phyloP scores from a whole-genome alignment of 2,329 filamentous ascomycete genomes.

The Penicillium glabrum region DNA sequence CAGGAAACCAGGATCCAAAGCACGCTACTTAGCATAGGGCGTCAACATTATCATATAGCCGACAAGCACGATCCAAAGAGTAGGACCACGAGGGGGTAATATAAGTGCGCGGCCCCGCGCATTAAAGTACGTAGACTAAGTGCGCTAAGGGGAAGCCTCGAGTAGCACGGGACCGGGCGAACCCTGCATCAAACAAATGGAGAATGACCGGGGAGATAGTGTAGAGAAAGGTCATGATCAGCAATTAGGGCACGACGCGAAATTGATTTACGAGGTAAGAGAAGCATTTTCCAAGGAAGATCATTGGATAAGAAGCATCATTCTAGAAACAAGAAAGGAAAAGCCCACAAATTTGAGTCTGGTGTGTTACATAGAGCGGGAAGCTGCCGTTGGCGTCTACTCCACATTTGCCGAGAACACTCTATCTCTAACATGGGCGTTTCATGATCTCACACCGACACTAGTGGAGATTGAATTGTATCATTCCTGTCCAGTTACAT shows the following conservation, averaged over 20 bases:
- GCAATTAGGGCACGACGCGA: background rate
- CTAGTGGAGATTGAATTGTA: background rate
- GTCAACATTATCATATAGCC: background rate
- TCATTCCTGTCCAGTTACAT: background rate
- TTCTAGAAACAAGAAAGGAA: background rate
- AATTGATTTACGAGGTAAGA: background rate
- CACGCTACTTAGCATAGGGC: background rate
- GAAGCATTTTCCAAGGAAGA: background rate
- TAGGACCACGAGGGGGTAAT: background rate
- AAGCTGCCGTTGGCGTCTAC: background rate
- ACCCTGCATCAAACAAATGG: background rate
- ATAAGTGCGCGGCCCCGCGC: slow-evolving; percentile 1
- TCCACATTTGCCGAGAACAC: slow-evolving; percentile 10
- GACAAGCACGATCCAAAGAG: background rate
- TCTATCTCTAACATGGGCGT: slow-evolving; percentile 17
- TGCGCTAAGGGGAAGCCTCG: background rate
- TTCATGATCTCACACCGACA: slow-evolving; percentile 9
- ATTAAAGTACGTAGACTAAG: slow-evolving; percentile 7
- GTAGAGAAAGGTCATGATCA: slow-evolving; percentile 1
- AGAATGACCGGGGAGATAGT: background rate
- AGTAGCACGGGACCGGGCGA: background rate
- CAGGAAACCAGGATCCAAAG: background rate
- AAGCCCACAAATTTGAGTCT: background rate
- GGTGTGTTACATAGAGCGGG: background rate
- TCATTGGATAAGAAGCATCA: background rate